These are phyloP conservation scores for Eucalyptus marginata DNA, from an alignment of 345 rosid genomes.

Conservation along the genomic window DNA sequence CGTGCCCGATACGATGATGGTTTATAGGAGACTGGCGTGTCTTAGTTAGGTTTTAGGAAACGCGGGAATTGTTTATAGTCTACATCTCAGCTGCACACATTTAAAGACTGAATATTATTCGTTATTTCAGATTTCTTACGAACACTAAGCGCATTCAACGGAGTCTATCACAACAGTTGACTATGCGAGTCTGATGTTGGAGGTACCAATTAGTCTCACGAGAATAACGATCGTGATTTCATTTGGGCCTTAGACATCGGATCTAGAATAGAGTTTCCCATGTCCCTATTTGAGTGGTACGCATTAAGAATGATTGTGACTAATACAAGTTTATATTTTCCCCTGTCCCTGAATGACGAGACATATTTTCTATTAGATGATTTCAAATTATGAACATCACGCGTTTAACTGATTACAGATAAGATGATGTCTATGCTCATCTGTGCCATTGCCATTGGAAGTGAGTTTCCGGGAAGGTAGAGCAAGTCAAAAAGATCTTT, in stretches of 20 bases:
- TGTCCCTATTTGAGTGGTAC: background rate
- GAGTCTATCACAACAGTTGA: too few relatives aligned
- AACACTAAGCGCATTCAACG: background rate
- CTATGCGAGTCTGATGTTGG: background rate
- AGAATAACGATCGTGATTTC: fast-evolving
- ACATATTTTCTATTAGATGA: background rate
- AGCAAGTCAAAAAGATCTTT: background rate
- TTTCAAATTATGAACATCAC: background rate
- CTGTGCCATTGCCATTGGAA: background rate
- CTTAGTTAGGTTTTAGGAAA: background rate
- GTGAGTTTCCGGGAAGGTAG: background rate
- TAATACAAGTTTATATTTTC: background rate
- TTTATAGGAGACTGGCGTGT: background rate
- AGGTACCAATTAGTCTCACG: background rate
- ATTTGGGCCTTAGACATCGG: background rate
- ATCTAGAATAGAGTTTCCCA: background rate
- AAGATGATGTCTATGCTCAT: background rate
- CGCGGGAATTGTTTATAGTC: background rate
- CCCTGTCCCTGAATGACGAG: background rate
- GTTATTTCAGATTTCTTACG: background rate
- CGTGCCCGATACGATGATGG: background rate
- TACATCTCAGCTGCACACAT: background rate
- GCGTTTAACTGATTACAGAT: background rate
- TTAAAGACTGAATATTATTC: background rate
- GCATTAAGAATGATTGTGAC: background rate